Base-by-base conservation (phyloP, 176 grass and related monocot genomes). In the Pontederia paniculata region DNA sequence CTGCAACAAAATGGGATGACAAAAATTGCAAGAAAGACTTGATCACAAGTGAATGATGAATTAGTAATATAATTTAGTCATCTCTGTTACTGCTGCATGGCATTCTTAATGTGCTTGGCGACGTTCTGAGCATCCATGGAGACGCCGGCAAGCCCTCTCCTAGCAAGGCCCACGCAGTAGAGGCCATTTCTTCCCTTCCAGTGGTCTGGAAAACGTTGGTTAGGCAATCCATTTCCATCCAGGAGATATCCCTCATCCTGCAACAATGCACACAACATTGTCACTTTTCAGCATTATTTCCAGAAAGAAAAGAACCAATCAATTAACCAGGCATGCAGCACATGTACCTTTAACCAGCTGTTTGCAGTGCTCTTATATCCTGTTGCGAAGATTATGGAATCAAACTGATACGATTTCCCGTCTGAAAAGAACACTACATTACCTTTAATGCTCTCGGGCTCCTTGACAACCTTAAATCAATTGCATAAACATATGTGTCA, bases 301-400 rank as follows among this genome's bases (percentile, higher is more conserved):
- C 10, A 8, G 4, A 9, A 18, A 44, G 60, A 43, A 12, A 28
- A 68, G 8, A 54, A 9, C 11, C 8, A 42, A 6, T 16, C 17
- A 45, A 42, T 25, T 28, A 46, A 17, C 15, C 21, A 42, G 48
- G 20, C 14, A 48, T 18, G 42, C 17, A 42, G 7, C 28, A 17
- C 45, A 23, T 21, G 42, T 54, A 88, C 89, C 89, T 82, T 73
- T 14, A 95, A 81, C 89, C 89, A 89, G 5, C 69, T 31, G 6
- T 51, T 54, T 7, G 68, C 72, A 18, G 76, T 80, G 71, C 81
- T 85, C 45, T 78, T 71, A 50, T 89, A 95, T 0, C 89, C 84
- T 13, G 84, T 95, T 16, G 89, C 84, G 23, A 95, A 70, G 72
- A 95, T 66, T 45, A 95, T 82, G 20, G 73, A 78, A 50, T 95